Evolutionary conservation across 306 rosid genomes (phyloP).

Genomic region (Prosopis cineraria): DNA sequence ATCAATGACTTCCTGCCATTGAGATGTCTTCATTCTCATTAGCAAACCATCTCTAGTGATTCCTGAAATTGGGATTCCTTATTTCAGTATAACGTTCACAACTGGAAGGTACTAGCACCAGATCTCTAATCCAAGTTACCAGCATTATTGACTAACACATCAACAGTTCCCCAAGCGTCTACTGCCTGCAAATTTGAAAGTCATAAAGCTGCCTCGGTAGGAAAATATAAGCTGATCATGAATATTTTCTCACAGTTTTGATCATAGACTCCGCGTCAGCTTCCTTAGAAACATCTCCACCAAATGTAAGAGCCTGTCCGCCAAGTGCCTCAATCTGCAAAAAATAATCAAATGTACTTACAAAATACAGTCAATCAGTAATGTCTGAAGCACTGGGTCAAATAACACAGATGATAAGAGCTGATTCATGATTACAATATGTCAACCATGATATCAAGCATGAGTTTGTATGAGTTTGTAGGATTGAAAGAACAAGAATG

Average conservation of each 20-base stretch:
- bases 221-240: slow-evolving; percentile 19
- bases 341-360: neutral
- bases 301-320: slow-evolving; percentile 77
- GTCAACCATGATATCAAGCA: neutral
- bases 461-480: neutral
- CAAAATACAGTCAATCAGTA: neutral
- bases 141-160: slow-evolving; percentile 76
- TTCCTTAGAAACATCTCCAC: slow-evolving; percentile 83
- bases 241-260: slow-evolving; percentile 57
- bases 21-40: slow-evolving; percentile 80
- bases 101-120: neutral
- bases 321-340: slow-evolving; percentile 71
- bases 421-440: neutral
- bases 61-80: slow-evolving; percentile 48
- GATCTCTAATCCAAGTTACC: slow-evolving; percentile 42
- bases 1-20: slow-evolving; percentile 88
- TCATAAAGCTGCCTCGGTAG: slow-evolving; percentile 29
- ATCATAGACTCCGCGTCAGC: slow-evolving; percentile 79
- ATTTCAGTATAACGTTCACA: neutral
- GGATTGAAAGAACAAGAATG: neutral
- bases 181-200: slow-evolving; percentile 56
- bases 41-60: slow-evolving; percentile 77
- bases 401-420: neutral
- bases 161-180: slow-evolving; percentile 92
- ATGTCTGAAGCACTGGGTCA: neutral